These are phyloP conservation scores for Polygonum aviculare DNA, from an alignment of 148 eudicot species.

Conservation along the genomic window DNA sequence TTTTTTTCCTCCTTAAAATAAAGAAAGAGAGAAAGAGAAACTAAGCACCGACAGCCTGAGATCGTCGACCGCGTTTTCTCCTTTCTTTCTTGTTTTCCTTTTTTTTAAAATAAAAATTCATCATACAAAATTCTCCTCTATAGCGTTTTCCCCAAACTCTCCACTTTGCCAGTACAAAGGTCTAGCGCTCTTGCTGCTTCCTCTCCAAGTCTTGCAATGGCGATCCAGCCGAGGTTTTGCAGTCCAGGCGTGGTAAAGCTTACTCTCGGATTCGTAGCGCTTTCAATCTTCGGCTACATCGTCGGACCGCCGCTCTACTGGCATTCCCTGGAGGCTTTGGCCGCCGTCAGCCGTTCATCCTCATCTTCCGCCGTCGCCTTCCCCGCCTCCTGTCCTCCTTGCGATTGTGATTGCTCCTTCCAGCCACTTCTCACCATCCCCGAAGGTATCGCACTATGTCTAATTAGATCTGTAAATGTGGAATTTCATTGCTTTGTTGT, in stretches of 20 bases:
- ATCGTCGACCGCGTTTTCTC: neutral
- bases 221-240: conserved; percentile 22
- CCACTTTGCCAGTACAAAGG: neutral
- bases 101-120: neutral
- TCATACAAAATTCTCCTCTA: neutral
- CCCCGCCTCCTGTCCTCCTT: conserved; percentile 32
- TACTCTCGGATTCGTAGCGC: conserved; percentile 23
- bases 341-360: conserved; percentile 22
- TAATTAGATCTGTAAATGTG: neutral
- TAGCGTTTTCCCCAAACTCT: conserved; percentile 5
- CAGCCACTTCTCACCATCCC: conserved; percentile 34
- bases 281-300: conserved; percentile 31
- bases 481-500: neutral
- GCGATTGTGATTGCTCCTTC: conserved; percentile 45
- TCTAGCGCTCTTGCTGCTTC: neutral
- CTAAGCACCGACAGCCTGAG: neutral
- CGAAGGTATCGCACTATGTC: conserved; percentile 27
- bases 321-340: conserved; percentile 33
- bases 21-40: no score
- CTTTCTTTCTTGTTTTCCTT: neutral
- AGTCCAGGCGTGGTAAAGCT: conserved; percentile 23
- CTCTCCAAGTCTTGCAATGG: conserved; percentile 8
- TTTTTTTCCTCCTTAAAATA: no score
- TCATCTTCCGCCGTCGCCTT: conserved; percentile 10
- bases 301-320: conserved; percentile 47